Base-by-base conservation (phyloP, 1,284 basidiomycete genomes). In the Hypsizygus ulmarius region DNA sequence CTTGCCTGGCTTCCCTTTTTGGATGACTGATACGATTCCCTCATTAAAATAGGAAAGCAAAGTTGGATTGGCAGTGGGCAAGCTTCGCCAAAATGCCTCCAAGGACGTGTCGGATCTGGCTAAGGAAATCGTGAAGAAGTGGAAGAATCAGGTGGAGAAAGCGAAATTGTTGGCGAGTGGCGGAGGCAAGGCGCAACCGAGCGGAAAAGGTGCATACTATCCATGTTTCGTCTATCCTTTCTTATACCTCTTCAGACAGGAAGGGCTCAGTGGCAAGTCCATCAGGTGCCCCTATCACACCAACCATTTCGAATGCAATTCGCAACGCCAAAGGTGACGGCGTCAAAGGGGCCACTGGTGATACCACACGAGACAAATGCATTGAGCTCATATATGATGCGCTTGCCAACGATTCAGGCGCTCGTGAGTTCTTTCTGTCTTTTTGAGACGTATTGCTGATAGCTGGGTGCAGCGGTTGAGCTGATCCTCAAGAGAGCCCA, bases 81-180 rank as follows among this genome's bases (percentile, higher is more conserved):
- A 97, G 71, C 75, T 97, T 19, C 82, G 95, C 38, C 77, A 79
- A 25, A 82, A 93, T 64, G 67, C 79, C 0, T 75, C 82, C 14
- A 87, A 88, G 59, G 77, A 81, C 15, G 82, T 98, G 2, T 68
- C 90, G 2, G 85, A 91, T 49, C 72, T 93, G 3, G 92, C 96
- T 10, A 97, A 97, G 66, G 93, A 94, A 58, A 77, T 98, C 29
- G 95, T 98, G 39, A 91, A 87, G 69, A 86, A 87, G 64, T 95
- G 93, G 93, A 93, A 94, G 70, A 80, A 75, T 38, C 85, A 83
- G 47, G 91, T 94, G 25, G 90, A 93, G 58, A 82, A 81, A 59
- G 86, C 89, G 47, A 92, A 91, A 64, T 61, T 59, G 7, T 3
- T 7, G 27, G 60, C 47, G 27, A 52, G 58, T 33, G 55, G 55